phyloP scores from a whole-genome alignment of 495 filamentous ascomycete species.

The Acidiella bohemica region DNA sequence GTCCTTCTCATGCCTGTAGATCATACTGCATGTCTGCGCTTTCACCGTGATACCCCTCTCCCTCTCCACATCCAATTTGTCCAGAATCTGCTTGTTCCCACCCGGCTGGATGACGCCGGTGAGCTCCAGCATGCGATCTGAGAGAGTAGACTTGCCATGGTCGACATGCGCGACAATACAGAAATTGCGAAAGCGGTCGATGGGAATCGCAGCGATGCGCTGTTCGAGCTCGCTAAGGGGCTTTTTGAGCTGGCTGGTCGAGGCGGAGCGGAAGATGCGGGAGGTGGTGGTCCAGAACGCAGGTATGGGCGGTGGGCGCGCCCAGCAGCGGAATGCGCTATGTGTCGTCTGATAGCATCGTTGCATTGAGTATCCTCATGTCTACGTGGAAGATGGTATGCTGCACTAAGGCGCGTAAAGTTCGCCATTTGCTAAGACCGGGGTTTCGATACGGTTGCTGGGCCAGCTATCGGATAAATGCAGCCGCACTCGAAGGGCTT shows the following conservation, averaged over 20 bases:
- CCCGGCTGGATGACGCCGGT: constrained; percentile 85
- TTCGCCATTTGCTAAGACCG: too few species aligned
- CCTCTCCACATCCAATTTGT: constrained; percentile 92
- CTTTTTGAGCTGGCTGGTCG: too few species aligned
- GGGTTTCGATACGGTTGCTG: too few species aligned
- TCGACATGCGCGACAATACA: constrained; percentile 99
- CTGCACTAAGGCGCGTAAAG: too few species aligned
- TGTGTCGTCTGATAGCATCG: constrained; percentile 20
- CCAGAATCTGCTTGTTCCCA: constrained; percentile 86
- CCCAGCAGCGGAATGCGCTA: constrained; percentile 2
- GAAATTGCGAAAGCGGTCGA: constrained; percentile 88
- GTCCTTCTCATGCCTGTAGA: constrained; percentile 75
- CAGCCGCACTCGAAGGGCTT: neutral
- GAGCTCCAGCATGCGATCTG: constrained; percentile 80
- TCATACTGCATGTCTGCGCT: constrained; percentile 95
- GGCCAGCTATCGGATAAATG: too few species aligned
- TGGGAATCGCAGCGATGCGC: constrained; percentile 74
- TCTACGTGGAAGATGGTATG: too few species aligned
- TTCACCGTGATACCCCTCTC: constrained; percentile 97
- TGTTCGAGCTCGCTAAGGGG: constrained; percentile 64
- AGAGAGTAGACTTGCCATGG: constrained; percentile 93
- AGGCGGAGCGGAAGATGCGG: too few species aligned
- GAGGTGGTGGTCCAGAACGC: constrained; percentile 32
- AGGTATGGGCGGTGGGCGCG: neutral
- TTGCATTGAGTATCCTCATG: constrained; percentile 31